Base-by-base conservation (phyloP, 768 basidiomycete genomes). In the Lenzites betulinus region DNA sequence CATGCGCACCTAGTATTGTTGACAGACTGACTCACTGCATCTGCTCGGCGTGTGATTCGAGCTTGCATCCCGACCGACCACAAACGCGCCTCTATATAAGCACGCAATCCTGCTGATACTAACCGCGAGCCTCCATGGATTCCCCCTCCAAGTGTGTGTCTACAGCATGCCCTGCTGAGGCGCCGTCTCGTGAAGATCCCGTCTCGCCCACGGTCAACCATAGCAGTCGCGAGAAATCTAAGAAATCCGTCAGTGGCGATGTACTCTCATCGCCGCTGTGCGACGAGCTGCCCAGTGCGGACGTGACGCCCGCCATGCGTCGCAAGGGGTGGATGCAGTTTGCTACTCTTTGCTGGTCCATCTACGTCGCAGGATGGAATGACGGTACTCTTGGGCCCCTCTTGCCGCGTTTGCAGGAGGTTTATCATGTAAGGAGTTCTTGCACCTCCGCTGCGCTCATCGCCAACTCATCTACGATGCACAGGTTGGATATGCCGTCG, bases 331-430 rank as follows among this genome's bases (percentile, higher is more conserved):
- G 51, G 47, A 69, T 85, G 25, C 86, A 89, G 62, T 81, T 86
- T 55, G 57, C 72, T n/a, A 71, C 85, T 1, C 73, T 87, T 26
- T 87, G 84, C 63, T 82, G 78, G 75, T 73, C 77, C 5, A 55
- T 86, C 46, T 84, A 84, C 54, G 74, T 88, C 11, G 78, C 77
- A 18, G 90, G 90, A n/a, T 92, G 89, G 89, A 89, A 86, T 64
- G 89, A 90, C 70, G 86, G 84, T 13, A 80, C 84, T 0, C 79
- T 82, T 16, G 90, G 91, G 3, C 89, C 91, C 0, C 72, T 93
- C n/a, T 72, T 93, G 7, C 90, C 88, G 2, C 78, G 84, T 9
- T 84, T 93, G 44, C 89, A 89, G 68, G 70, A 73, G 9, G 79
- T 81, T 69, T 81, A 80, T 68, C 71, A 73, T 64, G 81, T 79